Evolutionary conservation across 176 grass and related monocot species (phyloP).

Genomic region (Chrysopogon serrulatus): DNA sequence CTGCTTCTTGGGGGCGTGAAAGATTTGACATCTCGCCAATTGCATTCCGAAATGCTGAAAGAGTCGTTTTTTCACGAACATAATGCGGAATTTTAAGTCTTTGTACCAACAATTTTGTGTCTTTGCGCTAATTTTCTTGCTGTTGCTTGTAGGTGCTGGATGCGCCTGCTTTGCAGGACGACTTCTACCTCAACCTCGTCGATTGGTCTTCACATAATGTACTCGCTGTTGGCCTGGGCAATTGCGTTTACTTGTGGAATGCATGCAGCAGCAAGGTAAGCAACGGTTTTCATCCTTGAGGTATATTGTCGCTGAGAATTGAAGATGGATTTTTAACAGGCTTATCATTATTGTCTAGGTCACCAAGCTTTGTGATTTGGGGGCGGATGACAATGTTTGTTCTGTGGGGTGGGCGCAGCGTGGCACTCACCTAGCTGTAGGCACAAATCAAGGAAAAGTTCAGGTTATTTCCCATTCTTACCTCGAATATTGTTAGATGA

Average conservation of each 20-base stretch:
- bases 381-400: conserved; percentile 75
- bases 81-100: not conserved
- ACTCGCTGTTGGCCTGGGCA: conserved; percentile 85
- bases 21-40: not conserved
- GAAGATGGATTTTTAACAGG: not conserved
- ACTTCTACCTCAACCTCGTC: conserved; percentile 98
- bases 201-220: conserved; percentile 99
- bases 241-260: conserved; percentile 96
- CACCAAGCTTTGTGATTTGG: conserved; percentile 96
- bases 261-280: conserved; percentile 98
- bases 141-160: conserved; percentile 72
- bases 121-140: not conserved
- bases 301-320: not conserved
- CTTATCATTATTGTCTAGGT: conserved; percentile 42
- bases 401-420: conserved; percentile 95
- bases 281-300: not conserved
- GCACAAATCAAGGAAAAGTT: conserved; percentile 93
- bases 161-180: conserved; percentile 94
- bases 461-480: conserved; percentile 43
- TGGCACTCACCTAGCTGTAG: conserved; percentile 79
- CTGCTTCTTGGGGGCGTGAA: not conserved
- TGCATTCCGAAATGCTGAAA: not conserved
- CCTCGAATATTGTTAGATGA: not conserved
- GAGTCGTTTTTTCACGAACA: not conserved
- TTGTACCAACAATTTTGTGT: not conserved